Percentiles rank a stretch among this genome's conserved stretches.
Evolutionary conservation across 331 rosid species (phyloP).

Genomic region (Acacia pycnantha): DNA sequence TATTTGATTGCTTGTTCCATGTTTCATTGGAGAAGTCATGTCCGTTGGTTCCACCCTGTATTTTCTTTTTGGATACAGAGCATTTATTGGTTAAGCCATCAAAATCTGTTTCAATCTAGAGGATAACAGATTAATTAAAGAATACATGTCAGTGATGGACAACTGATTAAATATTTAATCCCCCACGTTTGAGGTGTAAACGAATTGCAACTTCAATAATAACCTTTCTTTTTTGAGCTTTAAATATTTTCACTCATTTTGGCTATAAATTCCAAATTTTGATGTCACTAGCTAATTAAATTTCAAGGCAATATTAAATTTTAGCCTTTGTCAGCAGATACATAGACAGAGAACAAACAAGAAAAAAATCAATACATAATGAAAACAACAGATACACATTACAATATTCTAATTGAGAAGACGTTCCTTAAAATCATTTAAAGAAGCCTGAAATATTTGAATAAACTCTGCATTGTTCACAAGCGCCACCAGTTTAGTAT

Average conservation of each 20-base stretch:
- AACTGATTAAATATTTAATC: slow-evolving; percentile 22
- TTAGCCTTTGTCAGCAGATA: slow-evolving; percentile 29
- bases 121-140: slow-evolving; percentile 19
- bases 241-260: slow-evolving; percentile 20
- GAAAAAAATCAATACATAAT: neutral
- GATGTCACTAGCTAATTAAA: slow-evolving; percentile 13
- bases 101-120: slow-evolving; percentile 30
- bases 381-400: neutral
- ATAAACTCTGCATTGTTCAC: slow-evolving; percentile 8
- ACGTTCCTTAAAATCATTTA: neutral
- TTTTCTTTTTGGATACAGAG: slow-evolving; percentile 10
- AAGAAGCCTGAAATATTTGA: neutral
- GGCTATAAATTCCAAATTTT: slow-evolving; percentile 12
- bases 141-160: slow-evolving; percentile 3
- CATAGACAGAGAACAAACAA: slow-evolving; percentile 23
- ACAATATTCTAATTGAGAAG: slow-evolving; percentile 4
- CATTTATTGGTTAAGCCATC: slow-evolving; percentile 25
- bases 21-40: slow-evolving; percentile 1
- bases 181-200: slow-evolving; percentile 27
- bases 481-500: neutral
- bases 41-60: slow-evolving; percentile 23
- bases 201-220: slow-evolving; percentile 1
- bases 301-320: slow-evolving; percentile 27
- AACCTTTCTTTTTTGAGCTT: slow-evolving; percentile 20
- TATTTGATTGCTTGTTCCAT: slow-evolving; percentile 25